Evolutionary conservation across 176 grass and related monocot genomes (phyloP), one percentile per base, ranked within the genome.

Genomic region (Zea luxurians): DNA sequence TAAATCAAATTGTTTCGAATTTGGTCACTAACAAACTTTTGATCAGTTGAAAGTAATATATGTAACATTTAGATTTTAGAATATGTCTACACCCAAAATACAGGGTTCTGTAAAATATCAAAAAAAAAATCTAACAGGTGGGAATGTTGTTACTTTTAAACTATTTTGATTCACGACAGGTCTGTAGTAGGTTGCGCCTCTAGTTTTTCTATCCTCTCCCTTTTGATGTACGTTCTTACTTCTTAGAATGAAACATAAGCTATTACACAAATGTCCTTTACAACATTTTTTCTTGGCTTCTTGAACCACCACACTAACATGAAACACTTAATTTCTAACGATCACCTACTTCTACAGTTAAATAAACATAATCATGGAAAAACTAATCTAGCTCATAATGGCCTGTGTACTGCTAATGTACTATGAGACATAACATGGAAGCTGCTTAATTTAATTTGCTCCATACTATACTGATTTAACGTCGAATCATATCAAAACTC

Each of bases 401-500:
- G 0, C n/a, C 0, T 58, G 16, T n/a, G 55, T 58, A 58, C 9
- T 21, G 0, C 55, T 5, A 59, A 38, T 21, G 44, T n/a, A 48
- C 10, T 37, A 38, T 50, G 20, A 13, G 66, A 45, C 35, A 74
- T 21, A 38, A 46, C 36, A 80, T 8, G 43, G 4, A 76, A 48
- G 21, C n/a, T 42, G 58, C 37, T 73, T 4, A 3, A 66, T 83
- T 73, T 37, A 17, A 68, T 79, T 61, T 67, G 13, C 20, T 16
- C 49, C 15, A 61, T 60, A 61, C 13, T 52, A 83, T 62, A 61
- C 27, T 54, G 13, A 55, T 49, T n/a, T 37, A 16, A 83, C 10
- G 8, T 59, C 27, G 27, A 46, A 17, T 27, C 34, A 9, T 27
- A 27, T 68, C 35, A 53, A 20, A 66, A 76, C 87, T 85, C 82